Percentiles rank a stretch among this genome's conserved stretches.
phyloP scores from a whole-genome alignment of 2,329 filamentous ascomycete genomes.

The Lachnellula willkommii region DNA sequence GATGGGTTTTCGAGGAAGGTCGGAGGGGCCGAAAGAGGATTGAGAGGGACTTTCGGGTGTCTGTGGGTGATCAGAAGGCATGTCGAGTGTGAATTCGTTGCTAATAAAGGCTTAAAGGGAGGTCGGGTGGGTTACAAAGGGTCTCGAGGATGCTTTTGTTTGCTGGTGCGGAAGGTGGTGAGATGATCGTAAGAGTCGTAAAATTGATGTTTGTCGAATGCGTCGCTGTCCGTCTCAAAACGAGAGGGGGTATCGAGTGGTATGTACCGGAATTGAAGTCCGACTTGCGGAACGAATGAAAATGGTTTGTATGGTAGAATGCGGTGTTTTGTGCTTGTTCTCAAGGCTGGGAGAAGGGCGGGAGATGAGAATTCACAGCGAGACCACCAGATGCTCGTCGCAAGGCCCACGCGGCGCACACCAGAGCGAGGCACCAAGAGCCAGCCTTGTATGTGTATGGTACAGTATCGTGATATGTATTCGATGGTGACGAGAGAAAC shows the following conservation, averaged over 20 bases:
- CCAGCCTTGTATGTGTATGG: slow-evolving; percentile 15
- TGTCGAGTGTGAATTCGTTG: slow-evolving; percentile 29
- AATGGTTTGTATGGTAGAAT: slow-evolving; percentile 2
- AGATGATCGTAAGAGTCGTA: slow-evolving; percentile 6
- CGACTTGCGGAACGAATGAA: slow-evolving; percentile 8
- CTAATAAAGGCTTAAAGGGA: not conserved
- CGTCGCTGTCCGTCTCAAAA: slow-evolving; percentile 11
- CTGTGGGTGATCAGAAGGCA: slow-evolving; percentile 60
- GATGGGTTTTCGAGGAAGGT: slow-evolving; percentile 39
- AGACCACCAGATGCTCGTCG: slow-evolving; percentile 21
- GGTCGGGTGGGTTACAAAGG: slow-evolving; percentile 5
- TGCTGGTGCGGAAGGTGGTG: slow-evolving; percentile 8
- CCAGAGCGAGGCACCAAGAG: slow-evolving; percentile 13
- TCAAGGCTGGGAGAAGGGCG: slow-evolving; percentile 10
- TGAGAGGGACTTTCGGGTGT: slow-evolving; percentile 64
- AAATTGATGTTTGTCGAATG: slow-evolving; percentile 11
- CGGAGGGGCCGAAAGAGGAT: slow-evolving; percentile 47
- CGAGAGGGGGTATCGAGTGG: not conserved
- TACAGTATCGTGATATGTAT: slow-evolving; percentile 9
- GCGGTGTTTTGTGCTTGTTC: slow-evolving; percentile 4
- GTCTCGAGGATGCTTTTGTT: slow-evolving; percentile 1
- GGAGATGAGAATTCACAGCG: not conserved
- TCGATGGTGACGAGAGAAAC: not conserved
- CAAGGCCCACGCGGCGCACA: slow-evolving; percentile 16
- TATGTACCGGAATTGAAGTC: not conserved